These are phyloP conservation scores for Candida anutae DNA, from an alignment of 1,139 yeast genomes.

Conservation along the genomic window DNA sequence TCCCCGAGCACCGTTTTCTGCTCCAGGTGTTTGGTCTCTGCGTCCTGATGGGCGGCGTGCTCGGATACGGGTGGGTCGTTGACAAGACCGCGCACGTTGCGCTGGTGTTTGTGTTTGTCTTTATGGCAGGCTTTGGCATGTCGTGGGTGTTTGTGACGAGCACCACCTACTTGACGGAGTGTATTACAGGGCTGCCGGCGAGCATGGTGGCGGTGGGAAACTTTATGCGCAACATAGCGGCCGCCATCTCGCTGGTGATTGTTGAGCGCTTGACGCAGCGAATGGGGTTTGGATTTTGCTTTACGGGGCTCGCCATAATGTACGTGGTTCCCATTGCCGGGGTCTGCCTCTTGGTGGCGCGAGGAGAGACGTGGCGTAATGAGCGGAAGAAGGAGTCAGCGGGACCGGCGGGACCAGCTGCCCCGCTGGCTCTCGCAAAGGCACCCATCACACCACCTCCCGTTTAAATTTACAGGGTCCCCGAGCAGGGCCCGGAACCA, in stretches of 20 bases:
- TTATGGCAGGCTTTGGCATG: constrained; percentile 47
- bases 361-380: constrained; percentile 23
- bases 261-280: constrained; percentile 28
- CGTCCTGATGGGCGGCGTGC: constrained; percentile 36
- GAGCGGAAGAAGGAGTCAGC: constrained; percentile 6
- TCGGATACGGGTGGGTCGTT: constrained; percentile 52
- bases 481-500: too few relatives aligned
- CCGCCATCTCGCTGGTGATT: constrained; percentile 47
- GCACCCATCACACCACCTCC: too few relatives aligned
- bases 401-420: too few relatives aligned
- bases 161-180: constrained; percentile 50
- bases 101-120: constrained; percentile 35
- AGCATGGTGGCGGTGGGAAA: constrained; percentile 52
- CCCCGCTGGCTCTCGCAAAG: too few relatives aligned
- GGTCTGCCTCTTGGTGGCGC: constrained; percentile 16
- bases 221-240: constrained; percentile 46
- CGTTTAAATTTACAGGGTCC: too few relatives aligned
- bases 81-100: constrained; percentile 36
- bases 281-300: constrained; percentile 56
- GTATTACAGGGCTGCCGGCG: constrained; percentile 45
- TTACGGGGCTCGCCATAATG: constrained; percentile 44
- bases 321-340: constrained; percentile 25
- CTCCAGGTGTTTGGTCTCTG: constrained; percentile 41
- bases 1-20: constrained; percentile 41
- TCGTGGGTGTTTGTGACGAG: constrained; percentile 54